phyloP scores from a whole-genome alignment of 2,329 filamentous ascomycete genomes.

The Fusarium cyanostomum region DNA sequence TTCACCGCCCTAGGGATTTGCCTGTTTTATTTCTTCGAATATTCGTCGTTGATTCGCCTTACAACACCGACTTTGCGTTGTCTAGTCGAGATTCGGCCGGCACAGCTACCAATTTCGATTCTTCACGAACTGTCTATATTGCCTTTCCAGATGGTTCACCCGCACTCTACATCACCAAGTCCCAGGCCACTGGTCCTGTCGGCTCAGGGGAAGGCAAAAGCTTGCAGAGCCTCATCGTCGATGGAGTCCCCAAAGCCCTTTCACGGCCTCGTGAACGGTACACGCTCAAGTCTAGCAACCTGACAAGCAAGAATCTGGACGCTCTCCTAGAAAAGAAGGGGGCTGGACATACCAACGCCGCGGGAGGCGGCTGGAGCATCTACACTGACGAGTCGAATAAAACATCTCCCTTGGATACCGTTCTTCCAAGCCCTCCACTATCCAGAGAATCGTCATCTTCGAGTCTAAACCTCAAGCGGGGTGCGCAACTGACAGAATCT shows the following conservation, averaged over 20 bases:
- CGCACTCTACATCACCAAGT: constrained; percentile 73
- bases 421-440: constrained; percentile 59
- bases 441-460: constrained; percentile 47
- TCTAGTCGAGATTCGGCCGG: constrained; percentile 45
- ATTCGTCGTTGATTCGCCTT: constrained; percentile 82
- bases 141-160: constrained; percentile 85
- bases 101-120: constrained; percentile 62
- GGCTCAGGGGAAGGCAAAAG: constrained; percentile 65
- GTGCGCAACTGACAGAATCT: constrained; percentile 36
- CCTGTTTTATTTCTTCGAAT: constrained; percentile 80
- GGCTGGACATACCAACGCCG: constrained; percentile 73
- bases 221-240: constrained; percentile 75
- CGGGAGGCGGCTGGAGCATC: constrained; percentile 81
- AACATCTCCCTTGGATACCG: constrained; percentile 64
- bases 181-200: constrained; percentile 55
- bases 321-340: constrained; percentile 76
- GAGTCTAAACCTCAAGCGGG: constrained; percentile 45
- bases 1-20: constrained; percentile 75
- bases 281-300: constrained; percentile 71
- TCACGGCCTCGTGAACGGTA: constrained; percentile 79
- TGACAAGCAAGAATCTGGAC: constrained; percentile 76
- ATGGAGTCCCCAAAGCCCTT: constrained; percentile 84
- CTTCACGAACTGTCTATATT: constrained; percentile 78
- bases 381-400: constrained; percentile 72
- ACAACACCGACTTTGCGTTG: constrained; percentile 68